Base-by-base conservation (phyloP, 2,329 filamentous ascomycete species). In the Sporothrix globosa region DNA sequence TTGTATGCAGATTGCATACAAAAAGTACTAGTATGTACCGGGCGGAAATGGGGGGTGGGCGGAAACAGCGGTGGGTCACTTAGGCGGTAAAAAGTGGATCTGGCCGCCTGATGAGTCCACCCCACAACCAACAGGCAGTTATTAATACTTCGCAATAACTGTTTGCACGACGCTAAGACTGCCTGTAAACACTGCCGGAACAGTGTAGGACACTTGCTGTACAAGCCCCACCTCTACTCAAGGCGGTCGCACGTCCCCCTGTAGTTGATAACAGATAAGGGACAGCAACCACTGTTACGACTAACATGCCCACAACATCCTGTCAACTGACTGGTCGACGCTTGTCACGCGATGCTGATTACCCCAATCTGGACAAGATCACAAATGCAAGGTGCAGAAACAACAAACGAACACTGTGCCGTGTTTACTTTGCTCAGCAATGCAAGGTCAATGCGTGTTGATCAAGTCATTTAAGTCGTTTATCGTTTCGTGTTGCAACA, bases 291-390 rank as follows among this genome's bases (percentile, higher is more conserved):
- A n/a, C 53, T 58, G 14, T 19, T 17, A 58, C 54, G 11, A 10
- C 30, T 13, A 13, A 61, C 39, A 13, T 14, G 53, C 9, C 39
- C 11, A 63, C 21, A 27, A 17, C 48, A 24, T 30, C 60, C 24
- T 48, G 60, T 46, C 65, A 27, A 67, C 46, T 67, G 65, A 56
- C 65, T 46, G 66, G 21, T 41, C 17, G n/a, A 44, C 41, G 48
- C 24, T 41, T n/a, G 39, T 58, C 66, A 68, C 66, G 52, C 66
- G 66, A 58, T 68, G 52, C 34, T 34, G 56, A 7, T 68, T 44
- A 46, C 30, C 61, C 52, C 24, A 27, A 50, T 21, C 17, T 66
- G 27, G 46, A 52, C 61, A 66, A 46, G 41, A 24, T 48, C 21
- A 3, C 56, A 21, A 34, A 27, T 10, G 13, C 56, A 60, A 13